These are phyloP conservation scores for Bauhinia variegata DNA, from an alignment of 306 rosid genomes.

Conservation along the genomic window DNA sequence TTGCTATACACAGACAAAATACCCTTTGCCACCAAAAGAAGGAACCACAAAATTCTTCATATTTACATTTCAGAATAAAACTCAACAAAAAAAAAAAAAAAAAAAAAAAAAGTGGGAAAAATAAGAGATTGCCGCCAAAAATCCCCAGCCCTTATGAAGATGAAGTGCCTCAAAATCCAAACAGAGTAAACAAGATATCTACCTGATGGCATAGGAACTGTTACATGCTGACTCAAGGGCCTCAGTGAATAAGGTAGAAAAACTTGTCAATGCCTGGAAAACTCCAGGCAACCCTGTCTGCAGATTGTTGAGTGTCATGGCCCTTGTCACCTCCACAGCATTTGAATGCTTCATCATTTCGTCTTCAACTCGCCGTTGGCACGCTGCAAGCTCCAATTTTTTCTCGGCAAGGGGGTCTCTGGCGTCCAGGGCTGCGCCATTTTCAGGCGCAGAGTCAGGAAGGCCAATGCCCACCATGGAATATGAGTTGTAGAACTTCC, in stretches of 20 bases:
- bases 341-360: conserved; percentile 87
- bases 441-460: conserved; percentile 71
- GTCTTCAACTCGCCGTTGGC: conserved; percentile 93
- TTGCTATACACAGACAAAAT: conserved; percentile 65
- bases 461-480: conserved; percentile 95
- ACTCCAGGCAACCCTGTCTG: conserved; percentile 99
- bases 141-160: conserved; percentile 52
- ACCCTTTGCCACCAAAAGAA: conserved; percentile 47
- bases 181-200: conserved; percentile 42
- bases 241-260: conserved; percentile 83
- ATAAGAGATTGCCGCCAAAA: conserved; percentile 47
- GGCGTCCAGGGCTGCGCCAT: conserved; percentile 74
- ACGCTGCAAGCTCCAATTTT: conserved; percentile 71
- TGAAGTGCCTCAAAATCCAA: conserved; percentile 42
- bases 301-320: conserved; percentile 88
- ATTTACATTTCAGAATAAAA: conserved; percentile 65
- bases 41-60: conserved; percentile 70
- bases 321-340: conserved; percentile 89
- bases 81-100: conserved; percentile 49
- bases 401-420: conserved; percentile 93
- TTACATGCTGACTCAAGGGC: conserved; percentile 77
- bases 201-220: conserved; percentile 77
- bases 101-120: conserved; percentile 38
- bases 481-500: conserved; percentile 86
- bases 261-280: conserved; percentile 89